Evolutionary conservation across 2,329 filamentous ascomycete species (phyloP).

Genomic region (Colletotrichum sp.): DNA sequence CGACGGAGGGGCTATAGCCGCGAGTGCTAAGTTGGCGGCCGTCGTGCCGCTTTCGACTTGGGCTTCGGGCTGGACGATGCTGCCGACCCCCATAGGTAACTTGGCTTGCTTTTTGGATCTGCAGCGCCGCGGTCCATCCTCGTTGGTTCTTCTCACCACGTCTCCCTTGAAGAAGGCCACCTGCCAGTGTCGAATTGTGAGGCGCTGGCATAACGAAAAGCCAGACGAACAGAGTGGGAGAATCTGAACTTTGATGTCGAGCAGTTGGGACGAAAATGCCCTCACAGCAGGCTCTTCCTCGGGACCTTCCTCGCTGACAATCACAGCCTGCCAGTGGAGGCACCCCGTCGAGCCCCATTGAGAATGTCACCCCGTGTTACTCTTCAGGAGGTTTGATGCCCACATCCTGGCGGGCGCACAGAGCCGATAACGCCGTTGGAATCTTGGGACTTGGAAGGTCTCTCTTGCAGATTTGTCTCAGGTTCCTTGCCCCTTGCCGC

Average conservation of each 20-base stretch:
- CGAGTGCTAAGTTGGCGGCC: background rate
- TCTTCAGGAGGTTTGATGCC: conserved; percentile 19
- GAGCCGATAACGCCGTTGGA: conserved; percentile 9
- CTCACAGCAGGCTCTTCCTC: background rate
- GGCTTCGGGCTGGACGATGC: conserved; percentile 1
- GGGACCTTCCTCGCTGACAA: background rate
- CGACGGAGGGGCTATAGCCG: conserved; percentile 5
- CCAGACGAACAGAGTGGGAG: background rate
- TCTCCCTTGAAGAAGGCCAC: conserved; percentile 1
- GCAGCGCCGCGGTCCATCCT: background rate
- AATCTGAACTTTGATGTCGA: conserved; percentile 5
- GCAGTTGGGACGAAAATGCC: conserved; percentile 10
- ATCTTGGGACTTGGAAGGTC: background rate
- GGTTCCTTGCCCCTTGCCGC: conserved; percentile 16
- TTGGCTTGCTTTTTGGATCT: background rate
- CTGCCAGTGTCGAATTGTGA: conserved; percentile 2
- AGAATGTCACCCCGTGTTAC: conserved; percentile 10
- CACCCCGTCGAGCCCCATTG: background rate
- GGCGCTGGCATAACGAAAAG: background rate
- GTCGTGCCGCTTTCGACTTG: background rate
- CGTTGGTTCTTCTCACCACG: background rate
- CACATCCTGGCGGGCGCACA: conserved; percentile 15
- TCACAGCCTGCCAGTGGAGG: background rate
- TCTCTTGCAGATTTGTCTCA: conserved; percentile 17
- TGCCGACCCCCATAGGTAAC: background rate